phyloP scores from a whole-genome alignment of 192 early-diverging fungal genomes.

The Coemansia guatemalensis region DNA sequence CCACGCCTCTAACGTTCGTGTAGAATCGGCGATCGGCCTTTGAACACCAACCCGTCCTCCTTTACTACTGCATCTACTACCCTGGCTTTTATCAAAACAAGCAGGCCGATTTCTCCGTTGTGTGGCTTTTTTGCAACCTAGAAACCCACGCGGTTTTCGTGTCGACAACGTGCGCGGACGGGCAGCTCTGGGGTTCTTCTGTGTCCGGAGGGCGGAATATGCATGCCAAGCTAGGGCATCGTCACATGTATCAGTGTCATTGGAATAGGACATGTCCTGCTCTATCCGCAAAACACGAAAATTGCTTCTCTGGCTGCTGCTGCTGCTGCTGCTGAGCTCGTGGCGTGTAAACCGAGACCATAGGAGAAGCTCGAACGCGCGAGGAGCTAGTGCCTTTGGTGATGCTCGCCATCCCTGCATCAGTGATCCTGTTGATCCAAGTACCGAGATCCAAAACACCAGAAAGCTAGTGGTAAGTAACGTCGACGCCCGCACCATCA shows the following conservation, averaged over 20 bases:
- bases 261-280: not conserved
- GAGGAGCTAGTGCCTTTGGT: slow-evolving; percentile 23
- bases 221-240: not conserved
- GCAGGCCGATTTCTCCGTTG: not conserved
- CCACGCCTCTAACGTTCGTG: not conserved
- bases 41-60: not conserved
- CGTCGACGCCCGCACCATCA: slow-evolving; percentile 26
- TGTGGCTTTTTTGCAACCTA: not conserved
- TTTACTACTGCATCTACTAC: slow-evolving; percentile 1
- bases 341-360: slow-evolving; percentile 15
- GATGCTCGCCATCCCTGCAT: slow-evolving; percentile 19
- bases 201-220: not conserved
- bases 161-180: not conserved
- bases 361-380: slow-evolving; percentile 16
- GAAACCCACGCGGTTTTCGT: not conserved
- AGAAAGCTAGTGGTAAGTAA: slow-evolving; percentile 19
- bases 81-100: not conserved
- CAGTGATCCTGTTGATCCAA: slow-evolving; percentile 28
- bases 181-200: not conserved
- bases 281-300: not conserved
- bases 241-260: not conserved
- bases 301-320: not conserved
- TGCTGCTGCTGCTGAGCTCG: not conserved
- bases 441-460: slow-evolving; percentile 33
- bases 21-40: not conserved